phyloP scores from a whole-genome alignment of 2,329 filamentous ascomycete species.

The Pyrenophora seminiperda region DNA sequence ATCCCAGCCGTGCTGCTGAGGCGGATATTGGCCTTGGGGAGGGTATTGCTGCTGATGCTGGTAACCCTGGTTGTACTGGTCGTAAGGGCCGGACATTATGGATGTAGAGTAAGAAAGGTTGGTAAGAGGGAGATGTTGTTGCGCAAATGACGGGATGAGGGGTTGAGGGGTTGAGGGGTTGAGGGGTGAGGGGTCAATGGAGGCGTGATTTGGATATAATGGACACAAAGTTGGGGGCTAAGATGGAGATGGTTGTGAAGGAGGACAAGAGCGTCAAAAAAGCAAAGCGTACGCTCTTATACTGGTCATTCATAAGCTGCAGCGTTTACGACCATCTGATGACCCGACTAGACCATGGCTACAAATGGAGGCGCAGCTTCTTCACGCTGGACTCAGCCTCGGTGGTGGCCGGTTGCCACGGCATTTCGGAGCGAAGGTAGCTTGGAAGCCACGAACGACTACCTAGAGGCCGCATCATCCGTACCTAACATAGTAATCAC shows the following conservation, averaged over 20 bases:
- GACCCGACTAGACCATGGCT: slow-evolving; percentile 23
- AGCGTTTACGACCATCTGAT: slow-evolving; percentile 28
- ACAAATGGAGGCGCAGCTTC: slow-evolving; percentile 36
- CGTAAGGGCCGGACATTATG: slow-evolving; percentile 60
- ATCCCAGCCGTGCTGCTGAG: slow-evolving; percentile 39
- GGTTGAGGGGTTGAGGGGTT: too few relatives aligned
- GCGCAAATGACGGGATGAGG: slow-evolving; percentile 19
- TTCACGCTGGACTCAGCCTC: slow-evolving; percentile 41
- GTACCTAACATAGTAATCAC: slow-evolving; percentile 1
- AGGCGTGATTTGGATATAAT: slow-evolving; percentile 14
- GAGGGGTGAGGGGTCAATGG: slow-evolving; percentile 21
- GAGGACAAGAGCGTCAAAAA: slow-evolving; percentile 15
- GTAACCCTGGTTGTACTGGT: slow-evolving; percentile 49
- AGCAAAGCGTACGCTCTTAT: slow-evolving; percentile 23
- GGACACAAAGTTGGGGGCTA: slow-evolving; percentile 18
- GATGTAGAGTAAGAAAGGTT: neutral
- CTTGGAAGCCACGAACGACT: neutral
- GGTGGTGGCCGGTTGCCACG: slow-evolving; percentile 26
- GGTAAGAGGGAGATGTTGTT: neutral
- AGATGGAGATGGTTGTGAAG: slow-evolving; percentile 11
- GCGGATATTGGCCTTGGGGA: slow-evolving; percentile 38
- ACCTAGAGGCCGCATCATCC: slow-evolving; percentile 18
- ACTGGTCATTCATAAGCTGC: slow-evolving; percentile 20
- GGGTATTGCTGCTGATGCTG: slow-evolving; percentile 48
- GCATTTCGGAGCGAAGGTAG: slow-evolving; percentile 18